phyloP scores from a whole-genome alignment of 2,329 filamentous ascomycete genomes.

The Ophiocordyceps camponoti-leonardi region DNA sequence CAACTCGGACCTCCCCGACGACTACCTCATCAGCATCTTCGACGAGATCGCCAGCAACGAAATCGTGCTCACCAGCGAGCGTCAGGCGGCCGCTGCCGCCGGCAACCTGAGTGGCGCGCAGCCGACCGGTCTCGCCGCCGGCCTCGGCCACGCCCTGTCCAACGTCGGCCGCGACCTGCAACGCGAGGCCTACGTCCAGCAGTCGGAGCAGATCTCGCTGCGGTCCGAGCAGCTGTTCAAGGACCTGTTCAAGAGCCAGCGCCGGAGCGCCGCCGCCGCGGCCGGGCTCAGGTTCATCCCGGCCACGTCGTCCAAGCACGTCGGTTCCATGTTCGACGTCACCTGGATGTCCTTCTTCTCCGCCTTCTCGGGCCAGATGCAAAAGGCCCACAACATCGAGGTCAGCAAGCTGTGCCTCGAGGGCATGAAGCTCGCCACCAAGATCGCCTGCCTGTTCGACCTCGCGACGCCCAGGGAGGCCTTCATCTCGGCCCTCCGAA shows the following conservation, averaged over 20 bases:
- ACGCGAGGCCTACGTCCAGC: slow-evolving; percentile 82
- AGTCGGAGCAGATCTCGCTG: slow-evolving; percentile 76
- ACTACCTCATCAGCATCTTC: slow-evolving; percentile 77
- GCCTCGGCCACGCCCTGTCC: slow-evolving; percentile 75
- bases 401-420: slow-evolving; percentile 87
- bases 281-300: slow-evolving; percentile 64
- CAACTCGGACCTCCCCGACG: slow-evolving; percentile 77
- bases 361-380: slow-evolving; percentile 79
- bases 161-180: slow-evolving; percentile 86
- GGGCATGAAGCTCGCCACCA: slow-evolving; percentile 84
- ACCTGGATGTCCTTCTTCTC: slow-evolving; percentile 99
- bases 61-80: slow-evolving; percentile 86
- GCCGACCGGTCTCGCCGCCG: slow-evolving; percentile 56
- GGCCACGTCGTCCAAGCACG: slow-evolving; percentile 83
- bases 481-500: slow-evolving; percentile 82
- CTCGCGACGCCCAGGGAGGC: slow-evolving; percentile 85
- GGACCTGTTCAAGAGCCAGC: slow-evolving; percentile 77
- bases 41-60: slow-evolving; percentile 86
- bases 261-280: slow-evolving; percentile 57
- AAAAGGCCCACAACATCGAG: slow-evolving; percentile 83
- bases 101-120: slow-evolving; percentile 47
- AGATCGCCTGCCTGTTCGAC: slow-evolving; percentile 85
- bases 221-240: slow-evolving; percentile 76
- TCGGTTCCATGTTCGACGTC: slow-evolving; percentile 96
- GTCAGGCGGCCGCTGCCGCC: slow-evolving; percentile 70